Evolutionary conservation across 352 stramenopile species (phyloP).

Genomic region (Blastocystis sp.): DNA sequence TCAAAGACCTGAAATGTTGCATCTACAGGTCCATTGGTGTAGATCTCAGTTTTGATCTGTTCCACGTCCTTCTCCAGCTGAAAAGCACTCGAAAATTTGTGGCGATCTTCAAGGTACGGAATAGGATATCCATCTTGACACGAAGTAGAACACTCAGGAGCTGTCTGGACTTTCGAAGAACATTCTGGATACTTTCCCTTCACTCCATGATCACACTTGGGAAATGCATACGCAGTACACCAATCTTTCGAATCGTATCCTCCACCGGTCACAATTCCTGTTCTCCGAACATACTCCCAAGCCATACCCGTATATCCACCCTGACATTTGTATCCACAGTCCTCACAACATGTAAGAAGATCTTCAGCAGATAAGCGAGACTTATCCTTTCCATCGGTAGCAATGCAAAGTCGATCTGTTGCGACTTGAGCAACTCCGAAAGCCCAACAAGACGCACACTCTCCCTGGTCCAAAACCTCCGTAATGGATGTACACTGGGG

Average conservation of each 20-base stretch:
- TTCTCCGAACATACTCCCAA: constrained; percentile 67
- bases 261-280: constrained; percentile 67
- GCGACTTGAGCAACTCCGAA: constrained; percentile 65
- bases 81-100: constrained; percentile 66
- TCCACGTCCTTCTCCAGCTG: constrained; percentile 64
- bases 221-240: constrained; percentile 69
- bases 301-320: constrained; percentile 67
- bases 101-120: constrained; percentile 63
- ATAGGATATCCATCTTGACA: constrained; percentile 63
- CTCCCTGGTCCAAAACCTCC: constrained; percentile 40
- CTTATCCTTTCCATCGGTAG: constrained; percentile 43
- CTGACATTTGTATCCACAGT: constrained; percentile 69
- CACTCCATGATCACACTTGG: constrained; percentile 68
- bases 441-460: constrained; percentile 70
- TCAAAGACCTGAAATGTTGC: constrained; percentile 68
- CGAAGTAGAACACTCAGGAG: constrained; percentile 19
- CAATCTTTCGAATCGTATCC: constrained; percentile 64
- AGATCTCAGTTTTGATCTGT: constrained; percentile 62
- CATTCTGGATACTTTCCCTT: constrained; percentile 63
- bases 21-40: constrained; percentile 42
- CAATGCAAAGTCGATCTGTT: constrained; percentile 65
- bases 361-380: constrained; percentile 67
- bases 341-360: constrained; percentile 66
- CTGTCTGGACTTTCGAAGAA: constrained; percentile 45
- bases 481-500: constrained; percentile 37